Evolutionary conservation across 1,139 yeast species (phyloP), one percentile per base, ranked within the genome.

Genomic region (Saccharomyces hybrid): DNA sequence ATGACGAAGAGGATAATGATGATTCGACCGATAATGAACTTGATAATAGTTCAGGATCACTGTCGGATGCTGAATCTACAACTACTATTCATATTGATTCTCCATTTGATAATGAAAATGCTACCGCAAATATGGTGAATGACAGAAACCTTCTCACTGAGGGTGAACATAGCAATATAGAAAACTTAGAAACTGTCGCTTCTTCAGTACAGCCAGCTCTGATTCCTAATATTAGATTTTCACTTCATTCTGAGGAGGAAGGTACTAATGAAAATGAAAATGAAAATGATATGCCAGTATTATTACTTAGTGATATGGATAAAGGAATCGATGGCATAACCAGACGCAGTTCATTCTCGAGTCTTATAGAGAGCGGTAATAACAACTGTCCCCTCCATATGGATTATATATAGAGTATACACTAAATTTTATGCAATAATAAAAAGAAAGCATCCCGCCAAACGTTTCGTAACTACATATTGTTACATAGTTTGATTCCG

Each of bases 281-380:
- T 46, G 47, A 26, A 54, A 52, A 31, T 52, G 54, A 50, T 55
- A 52, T 19, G 55, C 55, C 44, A 8, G n/a, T 9, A 16, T 3
- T 38, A 7, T 49, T 58, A 23, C 16, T 57, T 8, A 47, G 54
- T 23, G 61, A 58, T 42, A 56, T 58, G n/a, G 59, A 58, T 14
- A 49, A 50, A 16, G 54, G 55, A 6, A 58, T 58, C 16, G 56
- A 52, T 11, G 60, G 56, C 19, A 53, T 58, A 19, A 19, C 25
- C 9, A 16, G 44, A 19, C 25, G 44, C 11, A 7, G 44, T 38
- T 38, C 44, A 19, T 4, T 19, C 49, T 52, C 8, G 38, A 29
- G 25, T 14, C 14, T 47, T n/a, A 16, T n/a, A 13, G 19, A 46
- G 13, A 25, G 14, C 11, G 19, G 48, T 5, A 46, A 46, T 9